Base-by-base conservation (phyloP, 2,329 filamentous ascomycete species). In the Fusarium mundagurra region DNA sequence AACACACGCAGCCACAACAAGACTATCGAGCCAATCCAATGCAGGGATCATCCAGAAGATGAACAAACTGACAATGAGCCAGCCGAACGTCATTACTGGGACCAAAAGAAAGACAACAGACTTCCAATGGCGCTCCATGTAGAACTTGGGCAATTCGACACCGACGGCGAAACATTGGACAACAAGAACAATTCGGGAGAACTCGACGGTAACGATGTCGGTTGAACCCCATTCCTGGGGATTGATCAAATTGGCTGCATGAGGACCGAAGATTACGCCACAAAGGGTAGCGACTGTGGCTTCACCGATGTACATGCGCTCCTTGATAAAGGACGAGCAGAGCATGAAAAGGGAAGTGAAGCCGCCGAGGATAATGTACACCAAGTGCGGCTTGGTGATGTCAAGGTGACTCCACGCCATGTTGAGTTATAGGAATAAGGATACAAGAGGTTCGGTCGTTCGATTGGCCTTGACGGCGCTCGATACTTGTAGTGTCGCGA, bases 271-370 rank as follows among this genome's bases (percentile, higher is more conserved):
- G 77, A 96, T 95, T 82, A 97, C 92, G 74, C 94, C 94, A 80
- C 93, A 94, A 55, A 97, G 84, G 6, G 94, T 97, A 58, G 95
- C 94, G 50, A 99, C 94, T 4, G 96, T 98, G 58, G 96, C 96
- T 88, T 99, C 96, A 81, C 96, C 96, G 82, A 99, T 99, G 86
- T 99, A 99, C 80, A 98, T 89, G 82, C 94, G 93, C 88, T 99
- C 96, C 87, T 99, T 99, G 86, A 99, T 97, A 81, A 98, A 92
- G 63, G 97, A 94, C 69, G 96, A 99, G 84, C 95, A 98, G 69
- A 99, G 88, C 96, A 99, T 99, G 86, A 99, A 99, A 78, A 99
- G 87, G 69, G 93, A 95, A 77, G 96, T 99, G 86, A 99, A 99
- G 82, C 96, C 96, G 80, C 96, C 96, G 64, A 99, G 88, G 84